Evolutionary conservation across 306 rosid genomes (phyloP).

Genomic region (Herpetospermum pedunculosum): DNA sequence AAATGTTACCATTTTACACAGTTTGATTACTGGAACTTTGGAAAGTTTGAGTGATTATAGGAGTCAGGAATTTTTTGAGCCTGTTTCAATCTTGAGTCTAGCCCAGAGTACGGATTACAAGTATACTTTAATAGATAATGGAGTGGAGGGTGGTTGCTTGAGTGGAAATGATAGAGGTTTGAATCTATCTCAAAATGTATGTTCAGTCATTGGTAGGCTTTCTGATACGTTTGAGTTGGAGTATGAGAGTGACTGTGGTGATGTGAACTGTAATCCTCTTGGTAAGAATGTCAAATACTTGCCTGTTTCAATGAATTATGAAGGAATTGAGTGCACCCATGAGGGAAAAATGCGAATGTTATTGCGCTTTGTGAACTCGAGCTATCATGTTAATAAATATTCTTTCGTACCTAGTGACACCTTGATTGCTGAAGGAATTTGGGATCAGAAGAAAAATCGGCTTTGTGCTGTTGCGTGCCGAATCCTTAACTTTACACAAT

Average conservation of each 20-base stretch:
- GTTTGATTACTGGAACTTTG: conserved; percentile 55
- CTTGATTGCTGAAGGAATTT: conserved; percentile 56
- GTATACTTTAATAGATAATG: conserved; percentile 29
- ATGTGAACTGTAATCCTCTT: conserved; percentile 43
- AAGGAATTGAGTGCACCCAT: conserved; percentile 28
- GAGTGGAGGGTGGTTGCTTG: conserved; percentile 26
- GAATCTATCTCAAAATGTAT: conserved; percentile 25
- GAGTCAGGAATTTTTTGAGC: conserved; percentile 26
- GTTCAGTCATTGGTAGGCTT: conserved; percentile 22
- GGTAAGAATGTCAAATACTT: conserved; percentile 26
- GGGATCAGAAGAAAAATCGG: conserved; percentile 58
- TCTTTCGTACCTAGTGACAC: conserved; percentile 42
- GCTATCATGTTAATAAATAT: conserved; percentile 13
- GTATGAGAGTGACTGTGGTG: conserved; percentile 39
- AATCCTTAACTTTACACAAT: conserved; percentile 37
- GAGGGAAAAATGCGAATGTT: conserved; percentile 45
- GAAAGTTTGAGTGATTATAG: conserved; percentile 39
- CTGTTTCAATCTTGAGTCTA: conserved; percentile 42
- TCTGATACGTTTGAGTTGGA: conserved; percentile 36
- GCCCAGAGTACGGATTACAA: conserved; percentile 29
- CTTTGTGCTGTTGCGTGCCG: conserved; percentile 54
- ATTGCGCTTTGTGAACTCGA: conserved; percentile 39
- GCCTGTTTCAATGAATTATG: conserved; percentile 32
- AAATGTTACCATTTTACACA: conserved; percentile 21
- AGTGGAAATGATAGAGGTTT: conserved; percentile 18